Conservation (phyloP, 345 rosid species). For the Eutrema heterophyllum region DNA sequence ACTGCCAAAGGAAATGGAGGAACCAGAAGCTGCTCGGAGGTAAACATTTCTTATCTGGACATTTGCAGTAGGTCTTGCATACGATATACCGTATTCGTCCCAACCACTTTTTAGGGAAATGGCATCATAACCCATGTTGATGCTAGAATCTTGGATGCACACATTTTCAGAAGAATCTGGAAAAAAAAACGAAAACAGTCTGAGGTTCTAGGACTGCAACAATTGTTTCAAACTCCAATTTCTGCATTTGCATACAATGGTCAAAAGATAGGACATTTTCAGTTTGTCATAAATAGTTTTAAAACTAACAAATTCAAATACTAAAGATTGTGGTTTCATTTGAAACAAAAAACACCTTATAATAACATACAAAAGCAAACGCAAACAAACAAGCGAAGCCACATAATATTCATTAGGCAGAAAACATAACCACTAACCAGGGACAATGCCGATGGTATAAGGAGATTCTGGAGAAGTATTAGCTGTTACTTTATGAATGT, state of each 20-base stretch:
- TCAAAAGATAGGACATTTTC: not conserved
- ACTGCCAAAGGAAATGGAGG: slow-evolving; percentile 52
- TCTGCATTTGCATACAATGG: not conserved
- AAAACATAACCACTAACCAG: slow-evolving; percentile 32
- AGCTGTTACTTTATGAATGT: slow-evolving; percentile 37
- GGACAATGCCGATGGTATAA: slow-evolving; percentile 45
- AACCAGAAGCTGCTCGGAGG: slow-evolving; percentile 36
- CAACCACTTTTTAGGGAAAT: slow-evolving; percentile 58
- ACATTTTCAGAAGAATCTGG: slow-evolving; percentile 53
- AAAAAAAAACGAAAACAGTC: not conserved
- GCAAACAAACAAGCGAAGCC: not conserved
- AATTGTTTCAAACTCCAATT: not conserved
- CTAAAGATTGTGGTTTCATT: not conserved
- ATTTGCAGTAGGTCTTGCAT: slow-evolving; percentile 32
- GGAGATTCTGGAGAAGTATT: slow-evolving; percentile 44
- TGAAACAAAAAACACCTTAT: not conserved
- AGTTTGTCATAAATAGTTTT: not conserved
- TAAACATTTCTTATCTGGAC: slow-evolving; percentile 39
- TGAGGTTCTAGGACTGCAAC: not conserved
- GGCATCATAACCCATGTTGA: slow-evolving; percentile 49
- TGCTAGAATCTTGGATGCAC: slow-evolving; percentile 48
- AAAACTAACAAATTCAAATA: not conserved
- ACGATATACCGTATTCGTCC: slow-evolving; percentile 59
- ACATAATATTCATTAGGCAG: not conserved
- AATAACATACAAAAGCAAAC: not conserved